These are phyloP conservation scores for Nicotiana undulata DNA, from an alignment of 257 asterid genomes.

Conservation along the genomic window DNA sequence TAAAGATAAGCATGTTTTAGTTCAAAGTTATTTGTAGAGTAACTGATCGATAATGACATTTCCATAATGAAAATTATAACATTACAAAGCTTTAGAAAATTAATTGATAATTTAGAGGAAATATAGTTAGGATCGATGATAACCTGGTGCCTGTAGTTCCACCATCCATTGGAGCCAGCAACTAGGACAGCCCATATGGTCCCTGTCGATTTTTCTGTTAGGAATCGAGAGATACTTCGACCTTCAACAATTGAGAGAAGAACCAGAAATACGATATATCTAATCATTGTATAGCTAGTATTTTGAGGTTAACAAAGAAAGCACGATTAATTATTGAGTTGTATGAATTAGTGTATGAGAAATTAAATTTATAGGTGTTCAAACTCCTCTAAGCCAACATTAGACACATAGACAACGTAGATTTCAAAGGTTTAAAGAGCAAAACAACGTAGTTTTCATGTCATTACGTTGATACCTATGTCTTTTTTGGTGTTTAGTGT, in stretches of 20 bases:
- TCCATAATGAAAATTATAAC: too few species aligned
- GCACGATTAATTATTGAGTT: neutral
- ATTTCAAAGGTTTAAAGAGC: neutral
- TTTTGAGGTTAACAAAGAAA: neutral
- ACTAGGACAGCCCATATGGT: conserved; percentile 87
- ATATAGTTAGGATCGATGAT: neutral
- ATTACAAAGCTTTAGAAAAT: neutral
- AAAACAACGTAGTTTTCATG: neutral
- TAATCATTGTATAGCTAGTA: neutral
- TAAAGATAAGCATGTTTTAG: neutral
- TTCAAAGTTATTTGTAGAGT: too few species aligned
- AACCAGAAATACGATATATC: neutral
- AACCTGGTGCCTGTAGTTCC: conserved; percentile 98
- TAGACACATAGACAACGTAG: neutral
- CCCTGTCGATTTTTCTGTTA: conserved; percentile 51
- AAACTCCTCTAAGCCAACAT: neutral
- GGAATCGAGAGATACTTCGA: neutral
- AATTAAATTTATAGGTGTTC: neutral
- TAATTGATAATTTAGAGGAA: neutral
- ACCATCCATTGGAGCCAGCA: conserved; percentile 93
- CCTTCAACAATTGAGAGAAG: neutral
- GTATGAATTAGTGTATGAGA: neutral
- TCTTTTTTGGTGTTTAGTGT: neutral
- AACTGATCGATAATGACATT: too few species aligned
- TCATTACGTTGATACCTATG: neutral